Percentiles rank a stretch among this genome's conserved stretches.
These are phyloP conservation scores for Blastomyces gilchristii DNA, from an alignment of 2,329 filamentous ascomycete species.

Conservation along the genomic window DNA sequence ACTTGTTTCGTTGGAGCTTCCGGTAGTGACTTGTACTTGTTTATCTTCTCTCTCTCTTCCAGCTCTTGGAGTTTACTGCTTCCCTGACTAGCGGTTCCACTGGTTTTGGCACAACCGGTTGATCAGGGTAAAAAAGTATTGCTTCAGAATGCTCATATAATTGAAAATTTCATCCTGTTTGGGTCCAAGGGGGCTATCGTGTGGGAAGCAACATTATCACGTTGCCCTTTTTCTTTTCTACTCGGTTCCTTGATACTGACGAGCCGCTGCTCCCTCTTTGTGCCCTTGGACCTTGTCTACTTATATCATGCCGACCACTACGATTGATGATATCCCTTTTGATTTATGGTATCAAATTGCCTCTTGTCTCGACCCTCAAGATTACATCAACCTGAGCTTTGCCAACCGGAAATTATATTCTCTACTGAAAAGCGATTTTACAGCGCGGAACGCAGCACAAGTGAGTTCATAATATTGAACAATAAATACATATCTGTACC, in stretches of 20 bases:
- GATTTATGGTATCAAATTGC: slow-evolving; percentile 55
- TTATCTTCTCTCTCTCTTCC: background rate
- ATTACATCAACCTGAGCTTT: slow-evolving; percentile 48
- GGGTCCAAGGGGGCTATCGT: slow-evolving; percentile 2
- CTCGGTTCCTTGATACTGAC: background rate
- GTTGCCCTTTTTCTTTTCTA: background rate
- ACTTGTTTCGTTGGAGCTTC: background rate
- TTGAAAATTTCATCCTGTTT: background rate
- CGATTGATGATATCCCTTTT: slow-evolving; percentile 45
- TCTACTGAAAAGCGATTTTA: slow-evolving; percentile 44
- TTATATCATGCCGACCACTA: slow-evolving; percentile 6
- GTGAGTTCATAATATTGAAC: slow-evolving; percentile 32
- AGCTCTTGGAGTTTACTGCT: background rate
- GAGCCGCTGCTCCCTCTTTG: background rate
- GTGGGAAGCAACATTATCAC: background rate
- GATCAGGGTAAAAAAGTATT: background rate
- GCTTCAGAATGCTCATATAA: background rate
- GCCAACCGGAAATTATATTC: slow-evolving; percentile 44
- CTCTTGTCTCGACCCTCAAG: slow-evolving; percentile 45
- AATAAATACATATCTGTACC: background rate
- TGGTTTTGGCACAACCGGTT: background rate
- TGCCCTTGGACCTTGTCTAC: background rate
- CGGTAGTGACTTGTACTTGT: background rate
- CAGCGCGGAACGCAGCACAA: slow-evolving; percentile 49
- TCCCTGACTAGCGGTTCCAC: background rate